Percentiles rank a stretch among this genome's conserved stretches.
These are phyloP conservation scores for Leucoagaricus sp. DNA, from an alignment of 1,284 basidiomycete species.

Conservation along the genomic window DNA sequence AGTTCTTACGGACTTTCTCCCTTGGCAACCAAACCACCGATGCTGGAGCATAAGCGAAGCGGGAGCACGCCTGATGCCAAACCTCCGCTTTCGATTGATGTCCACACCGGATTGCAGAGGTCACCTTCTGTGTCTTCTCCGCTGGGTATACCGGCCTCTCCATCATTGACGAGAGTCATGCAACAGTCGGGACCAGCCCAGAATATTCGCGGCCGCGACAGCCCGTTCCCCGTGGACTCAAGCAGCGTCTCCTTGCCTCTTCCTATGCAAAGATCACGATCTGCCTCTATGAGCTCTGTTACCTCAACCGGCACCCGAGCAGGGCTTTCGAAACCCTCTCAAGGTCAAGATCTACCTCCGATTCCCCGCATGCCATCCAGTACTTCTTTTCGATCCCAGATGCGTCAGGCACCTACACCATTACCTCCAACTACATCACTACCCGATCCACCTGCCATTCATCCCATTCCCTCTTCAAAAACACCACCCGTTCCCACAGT, in stretches of 20 bases:
- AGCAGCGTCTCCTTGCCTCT: not conserved
- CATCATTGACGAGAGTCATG: not conserved
- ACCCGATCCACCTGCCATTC: not conserved
- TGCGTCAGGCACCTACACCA: not conserved
- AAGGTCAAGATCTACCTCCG: not conserved
- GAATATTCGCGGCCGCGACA: not conserved
- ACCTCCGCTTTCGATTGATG: not conserved
- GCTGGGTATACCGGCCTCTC: not conserved
- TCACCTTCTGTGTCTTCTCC: constrained; percentile 10
- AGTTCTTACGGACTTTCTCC: constrained; percentile 2
- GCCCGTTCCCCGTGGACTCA: not conserved
- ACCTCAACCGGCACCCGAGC: not conserved
- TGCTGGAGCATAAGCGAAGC: not conserved
- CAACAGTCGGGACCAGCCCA: not conserved
- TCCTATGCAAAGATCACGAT: not conserved
- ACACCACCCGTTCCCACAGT: not conserved
- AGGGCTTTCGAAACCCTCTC: not conserved
- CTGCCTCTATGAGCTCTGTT: not conserved
- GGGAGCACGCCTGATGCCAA: not conserved
- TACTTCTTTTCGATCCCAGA: not conserved
- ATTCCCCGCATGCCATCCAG: not conserved
- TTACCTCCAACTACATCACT: not conserved
- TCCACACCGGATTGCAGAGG: not conserved
- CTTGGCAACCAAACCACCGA: not conserved
- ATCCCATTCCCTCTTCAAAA: not conserved